Evolutionary conservation across 129 eudicot genomes (phyloP).

Genomic region (Flaveria brownii): DNA sequence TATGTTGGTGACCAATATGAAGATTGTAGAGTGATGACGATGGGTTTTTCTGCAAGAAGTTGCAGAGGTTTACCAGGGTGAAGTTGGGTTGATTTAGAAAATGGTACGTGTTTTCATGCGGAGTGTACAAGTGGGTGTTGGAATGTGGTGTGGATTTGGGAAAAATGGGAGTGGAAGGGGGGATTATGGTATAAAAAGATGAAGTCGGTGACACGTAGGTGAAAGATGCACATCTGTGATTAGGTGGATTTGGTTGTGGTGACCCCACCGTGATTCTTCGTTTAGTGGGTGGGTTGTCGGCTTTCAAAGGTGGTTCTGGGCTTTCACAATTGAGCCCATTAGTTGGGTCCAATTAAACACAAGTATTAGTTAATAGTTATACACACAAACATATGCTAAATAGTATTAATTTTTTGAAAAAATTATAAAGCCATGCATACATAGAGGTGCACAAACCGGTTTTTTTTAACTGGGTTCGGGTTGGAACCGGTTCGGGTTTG

Average conservation of each 20-base stretch:
- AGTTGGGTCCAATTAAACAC: no score
- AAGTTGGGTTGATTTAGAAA: not conserved
- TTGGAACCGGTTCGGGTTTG: no score
- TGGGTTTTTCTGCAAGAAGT: not conserved
- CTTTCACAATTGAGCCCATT: not conserved
- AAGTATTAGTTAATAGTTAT: no score
- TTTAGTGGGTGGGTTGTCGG: conserved; percentile 10
- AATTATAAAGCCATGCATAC: no score
- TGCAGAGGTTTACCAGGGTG: not conserved
- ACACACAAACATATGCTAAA: no score
- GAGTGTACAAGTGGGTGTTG: not conserved
- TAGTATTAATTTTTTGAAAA: no score
- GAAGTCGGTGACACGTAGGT: conserved; percentile 63
- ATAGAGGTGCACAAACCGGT: no score
- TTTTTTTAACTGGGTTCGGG: no score
- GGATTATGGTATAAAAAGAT: not conserved
- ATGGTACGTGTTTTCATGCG: not conserved
- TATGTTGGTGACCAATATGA: conserved; percentile 49
- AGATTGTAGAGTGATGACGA: not conserved
- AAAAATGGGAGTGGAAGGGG: conserved; percentile 12
- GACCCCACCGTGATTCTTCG: conserved; percentile 11
- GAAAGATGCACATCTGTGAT: conserved; percentile 28
- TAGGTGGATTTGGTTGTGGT: conserved; percentile 31
- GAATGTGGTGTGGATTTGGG: not conserved
- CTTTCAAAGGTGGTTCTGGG: conserved; percentile 1